A percentile compares a stretch with the other conserved stretches of the same genome.
phyloP scores from a whole-genome alignment of 768 basidiomycete genomes.

The Boletus rubropictus region DNA sequence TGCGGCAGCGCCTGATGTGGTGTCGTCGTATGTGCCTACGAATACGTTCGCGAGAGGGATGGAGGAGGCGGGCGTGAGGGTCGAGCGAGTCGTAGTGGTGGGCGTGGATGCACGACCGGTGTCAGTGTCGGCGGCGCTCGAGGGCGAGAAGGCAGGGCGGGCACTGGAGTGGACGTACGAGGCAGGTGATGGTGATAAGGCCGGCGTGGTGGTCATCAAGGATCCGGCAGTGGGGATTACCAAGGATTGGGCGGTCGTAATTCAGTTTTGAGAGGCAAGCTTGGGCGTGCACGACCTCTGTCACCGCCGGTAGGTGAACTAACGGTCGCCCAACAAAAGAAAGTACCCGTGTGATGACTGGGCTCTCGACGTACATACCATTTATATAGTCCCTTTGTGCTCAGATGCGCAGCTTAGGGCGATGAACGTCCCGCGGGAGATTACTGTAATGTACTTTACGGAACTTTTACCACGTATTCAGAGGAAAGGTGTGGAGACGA shows the following conservation, averaged over 20 bases:
- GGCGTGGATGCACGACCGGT: constrained; percentile 63
- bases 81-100: constrained; percentile 77
- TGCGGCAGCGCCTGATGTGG: constrained; percentile 46
- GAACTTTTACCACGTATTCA: background rate
- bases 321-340: background rate
- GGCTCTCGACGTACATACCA: background rate
- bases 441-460: no score
- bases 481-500: background rate
- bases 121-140: constrained; percentile 46
- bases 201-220: constrained; percentile 69
- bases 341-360: background rate
- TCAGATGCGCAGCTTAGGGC: background rate
- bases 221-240: constrained; percentile 58
- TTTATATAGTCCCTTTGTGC: background rate
- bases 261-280: constrained; percentile 17
- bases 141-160: constrained; percentile 28
- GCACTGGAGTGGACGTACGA: constrained; percentile 66
- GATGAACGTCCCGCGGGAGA: background rate
- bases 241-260: constrained; percentile 59
- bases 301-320: background rate
- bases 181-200: constrained; percentile 50
- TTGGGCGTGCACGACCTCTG: background rate
- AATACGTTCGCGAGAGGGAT: constrained; percentile 71
- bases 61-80: constrained; percentile 47
- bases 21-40: constrained; percentile 43